Conservation (phyloP, 495 filamentous ascomycete genomes). For the Halenospora varia region DNA sequence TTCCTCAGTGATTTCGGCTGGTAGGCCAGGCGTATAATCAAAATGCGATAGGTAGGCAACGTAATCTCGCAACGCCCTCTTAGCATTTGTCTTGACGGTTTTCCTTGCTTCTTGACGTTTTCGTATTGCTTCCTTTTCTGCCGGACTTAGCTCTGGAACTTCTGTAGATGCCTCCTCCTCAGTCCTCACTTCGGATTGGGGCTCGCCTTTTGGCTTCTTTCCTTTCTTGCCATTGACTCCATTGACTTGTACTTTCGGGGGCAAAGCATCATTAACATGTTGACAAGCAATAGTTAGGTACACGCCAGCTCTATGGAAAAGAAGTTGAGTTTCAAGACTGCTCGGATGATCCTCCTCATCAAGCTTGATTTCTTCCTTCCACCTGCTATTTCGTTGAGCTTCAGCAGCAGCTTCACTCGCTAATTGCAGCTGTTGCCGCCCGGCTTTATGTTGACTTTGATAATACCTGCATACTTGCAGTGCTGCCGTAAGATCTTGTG, state of each 20-base stretch:
- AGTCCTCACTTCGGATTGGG: conserved; percentile 9
- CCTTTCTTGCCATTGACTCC: conserved; percentile 27
- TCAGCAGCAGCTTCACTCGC: conserved; percentile 37
- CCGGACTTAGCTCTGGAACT: conserved; percentile 25
- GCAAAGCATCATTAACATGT: conserved; percentile 52
- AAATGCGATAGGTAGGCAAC: conserved; percentile 63
- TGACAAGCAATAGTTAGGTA: conserved; percentile 68
- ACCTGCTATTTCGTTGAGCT: conserved; percentile 32
- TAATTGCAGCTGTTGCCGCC: conserved; percentile 41
- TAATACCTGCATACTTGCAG: conserved; percentile 54
- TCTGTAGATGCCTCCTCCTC: not conserved
- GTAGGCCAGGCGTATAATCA: conserved; percentile 70
- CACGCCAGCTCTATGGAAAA: conserved; percentile 73
- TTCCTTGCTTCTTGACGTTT: conserved; percentile 57
- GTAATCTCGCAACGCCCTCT: conserved; percentile 69
- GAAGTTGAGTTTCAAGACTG: conserved; percentile 66
- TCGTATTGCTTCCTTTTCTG: conserved; percentile 37
- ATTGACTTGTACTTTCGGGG: conserved; percentile 10
- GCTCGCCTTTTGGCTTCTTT: conserved; percentile 25
- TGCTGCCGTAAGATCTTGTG: conserved; percentile 60
- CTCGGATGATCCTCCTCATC: conserved; percentile 68
- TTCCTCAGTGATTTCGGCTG: conserved; percentile 59
- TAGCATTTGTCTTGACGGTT: conserved; percentile 63
- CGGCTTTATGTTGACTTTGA: conserved; percentile 38
- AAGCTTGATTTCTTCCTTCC: conserved; percentile 50